Evolutionary conservation across 2,329 filamentous ascomycete species (phyloP), one percentile per base, ranked within the genome.

Genomic region (Ramularia endophylla): DNA sequence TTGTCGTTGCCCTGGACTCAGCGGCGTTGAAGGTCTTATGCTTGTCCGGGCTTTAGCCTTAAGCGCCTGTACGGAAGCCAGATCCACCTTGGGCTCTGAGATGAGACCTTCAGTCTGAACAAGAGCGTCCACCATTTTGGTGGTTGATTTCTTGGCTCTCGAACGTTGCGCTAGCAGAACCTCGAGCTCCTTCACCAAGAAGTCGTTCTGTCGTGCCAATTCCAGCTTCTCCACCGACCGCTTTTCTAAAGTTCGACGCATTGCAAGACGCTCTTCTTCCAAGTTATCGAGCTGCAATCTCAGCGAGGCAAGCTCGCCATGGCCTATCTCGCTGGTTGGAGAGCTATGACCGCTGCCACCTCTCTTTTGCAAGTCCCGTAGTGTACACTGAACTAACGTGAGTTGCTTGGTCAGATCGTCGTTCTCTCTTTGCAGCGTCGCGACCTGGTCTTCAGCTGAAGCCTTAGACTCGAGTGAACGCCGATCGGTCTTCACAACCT

Each of bases 171-270:
- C 45, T 25, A 47, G 51, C n/a, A 53, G 41, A 11, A 40, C 48
- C 36, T 54, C 52, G 11, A 59, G 54, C 38, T 60, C 53, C 41
- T 56, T 55, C 15, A 51, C 46, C 9, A 61, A 42, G 28, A 55
- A 51, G 5, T 54, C 55, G 28, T 57, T 58, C 38, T 60, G 56
- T 17, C 49, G 41, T 5, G 47, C 48, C 8, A 61, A 32, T 15
- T 58, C 54, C 5, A 45, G 43, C 46, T 57, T 59, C 34, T 59
- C 56, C 15, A 50, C 50, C 3, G 51, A 41, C 20, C 47, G 46
- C 39, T 54, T 51, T 17, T 54, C 45, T 13, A 56, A 31, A 27
- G 48, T 35, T 1, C 46, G 35, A 9, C 49, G 49, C 31, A 55
- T 44, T 31, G 50, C 46, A 20, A 45, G 40, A 1, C 49, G 46